Evolutionary conservation across 2,329 filamentous ascomycete species (phyloP).

Genomic region (Colletotrichum plurivorum): DNA sequence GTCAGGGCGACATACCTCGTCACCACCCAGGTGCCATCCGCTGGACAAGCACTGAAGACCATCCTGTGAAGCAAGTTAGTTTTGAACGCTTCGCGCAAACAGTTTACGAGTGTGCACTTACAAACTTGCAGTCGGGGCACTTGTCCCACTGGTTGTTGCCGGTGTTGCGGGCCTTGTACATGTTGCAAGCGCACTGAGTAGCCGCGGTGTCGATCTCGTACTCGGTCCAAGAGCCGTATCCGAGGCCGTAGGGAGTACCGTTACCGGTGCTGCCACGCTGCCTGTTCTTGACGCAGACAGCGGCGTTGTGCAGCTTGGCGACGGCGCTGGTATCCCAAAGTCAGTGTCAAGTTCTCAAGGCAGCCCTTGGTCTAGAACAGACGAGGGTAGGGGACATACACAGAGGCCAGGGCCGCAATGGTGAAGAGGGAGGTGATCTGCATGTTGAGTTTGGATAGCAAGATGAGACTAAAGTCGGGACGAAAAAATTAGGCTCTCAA

Average conservation of each 20-base stretch:
- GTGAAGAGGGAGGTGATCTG: slow-evolving; percentile 22
- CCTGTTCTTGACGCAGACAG: slow-evolving; percentile 23
- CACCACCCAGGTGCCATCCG: slow-evolving; percentile 40
- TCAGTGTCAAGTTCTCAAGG: neutral
- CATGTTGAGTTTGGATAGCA: slow-evolving; percentile 7
- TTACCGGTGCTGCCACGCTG: slow-evolving; percentile 16
- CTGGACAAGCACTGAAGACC: slow-evolving; percentile 34
- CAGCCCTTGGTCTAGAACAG: neutral
- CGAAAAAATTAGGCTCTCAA: neutral
- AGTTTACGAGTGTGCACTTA: neutral
- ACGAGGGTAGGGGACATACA: slow-evolving; percentile 6
- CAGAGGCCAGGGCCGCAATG: slow-evolving; percentile 13
- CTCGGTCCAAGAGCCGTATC: slow-evolving; percentile 27
- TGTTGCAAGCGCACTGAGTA: slow-evolving; percentile 37
- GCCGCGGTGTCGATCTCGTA: slow-evolving; percentile 28
- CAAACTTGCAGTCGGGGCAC: slow-evolving; percentile 40
- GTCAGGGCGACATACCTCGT: slow-evolving; percentile 24
- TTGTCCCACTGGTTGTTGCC: slow-evolving; percentile 41
- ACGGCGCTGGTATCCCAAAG: slow-evolving; percentile 6
- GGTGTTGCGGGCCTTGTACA: slow-evolving; percentile 40
- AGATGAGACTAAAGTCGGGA: neutral
- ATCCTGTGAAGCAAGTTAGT: slow-evolving; percentile 9
- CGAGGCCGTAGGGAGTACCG: slow-evolving; percentile 26
- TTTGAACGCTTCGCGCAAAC: neutral
- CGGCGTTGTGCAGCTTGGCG: slow-evolving; percentile 24